A percentile compares a stretch with the other conserved stretches of the same genome.
Evolutionary conservation across 805 yeast species (phyloP).

Genomic region (Ogataea saltuana): DNA sequence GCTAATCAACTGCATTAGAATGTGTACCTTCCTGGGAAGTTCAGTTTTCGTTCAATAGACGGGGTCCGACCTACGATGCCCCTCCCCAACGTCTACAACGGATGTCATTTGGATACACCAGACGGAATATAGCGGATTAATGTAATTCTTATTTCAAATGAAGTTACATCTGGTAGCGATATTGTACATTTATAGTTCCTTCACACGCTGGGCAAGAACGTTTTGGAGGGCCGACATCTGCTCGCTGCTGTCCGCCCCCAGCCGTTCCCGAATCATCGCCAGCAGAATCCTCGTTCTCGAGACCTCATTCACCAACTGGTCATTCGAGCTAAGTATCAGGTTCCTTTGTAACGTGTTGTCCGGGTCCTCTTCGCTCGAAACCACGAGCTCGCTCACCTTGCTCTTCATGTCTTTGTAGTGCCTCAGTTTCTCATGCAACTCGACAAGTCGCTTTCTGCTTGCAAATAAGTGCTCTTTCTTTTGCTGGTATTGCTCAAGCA

Average conservation of each 20-base stretch:
- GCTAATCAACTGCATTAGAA: constrained; percentile 9
- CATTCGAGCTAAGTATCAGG: constrained; percentile 25
- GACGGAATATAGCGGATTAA: constrained; percentile 9
- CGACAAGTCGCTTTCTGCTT: constrained; percentile 19
- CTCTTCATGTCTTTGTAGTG: constrained; percentile 21
- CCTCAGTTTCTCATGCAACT: constrained; percentile 16
- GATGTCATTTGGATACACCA: too few relatives aligned
- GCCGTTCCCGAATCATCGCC: constrained; percentile 20
- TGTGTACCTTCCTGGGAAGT: neutral
- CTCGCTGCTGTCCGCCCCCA: constrained; percentile 12
- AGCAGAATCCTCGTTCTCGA: constrained; percentile 22
- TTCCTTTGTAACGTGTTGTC: constrained; percentile 23
- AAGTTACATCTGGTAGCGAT: neutral
- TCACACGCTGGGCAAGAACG: neutral
- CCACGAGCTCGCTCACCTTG: constrained; percentile 15
- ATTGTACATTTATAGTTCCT: constrained; percentile 1
- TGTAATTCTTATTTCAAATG: constrained; percentile 4
- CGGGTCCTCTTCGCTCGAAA: constrained; percentile 9
- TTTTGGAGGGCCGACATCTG: constrained; percentile 1
- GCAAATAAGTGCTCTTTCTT: constrained; percentile 17
- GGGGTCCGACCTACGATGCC: too few relatives aligned
- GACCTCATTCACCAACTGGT: constrained; percentile 24
- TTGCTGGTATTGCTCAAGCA: constrained; percentile 30
- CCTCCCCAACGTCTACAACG: too few relatives aligned
- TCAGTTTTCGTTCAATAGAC: too few relatives aligned